A percentile compares a stretch with the other conserved stretches of the same genome.
These are phyloP conservation scores for Fusarium palustre DNA, from an alignment of 2,329 filamentous ascomycete species.

Conservation along the genomic window DNA sequence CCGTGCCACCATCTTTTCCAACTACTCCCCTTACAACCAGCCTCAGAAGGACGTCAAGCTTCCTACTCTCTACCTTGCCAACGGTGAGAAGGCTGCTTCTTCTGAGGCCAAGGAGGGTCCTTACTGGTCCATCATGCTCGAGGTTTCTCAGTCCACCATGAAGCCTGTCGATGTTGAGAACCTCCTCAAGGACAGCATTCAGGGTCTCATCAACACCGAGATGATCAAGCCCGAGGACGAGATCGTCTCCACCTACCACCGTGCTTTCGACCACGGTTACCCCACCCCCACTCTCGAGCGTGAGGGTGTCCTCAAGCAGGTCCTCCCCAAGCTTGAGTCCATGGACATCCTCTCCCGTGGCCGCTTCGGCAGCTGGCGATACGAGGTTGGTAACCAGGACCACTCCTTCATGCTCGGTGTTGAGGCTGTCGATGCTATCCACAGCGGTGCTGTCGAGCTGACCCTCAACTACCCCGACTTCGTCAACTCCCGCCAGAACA, in stretches of 20 bases:
- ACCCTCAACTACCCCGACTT: conserved; percentile 98
- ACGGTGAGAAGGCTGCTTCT: conserved; percentile 83
- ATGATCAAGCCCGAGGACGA: conserved; percentile 93
- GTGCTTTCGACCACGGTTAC: conserved; percentile 98
- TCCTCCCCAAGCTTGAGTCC: conserved; percentile 91
- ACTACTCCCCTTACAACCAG: conserved; percentile 99
- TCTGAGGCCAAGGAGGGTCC: conserved; percentile 84
- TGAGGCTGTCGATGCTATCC: conserved; percentile 90
- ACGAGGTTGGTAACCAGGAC: conserved; percentile 97
- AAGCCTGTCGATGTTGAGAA: conserved; percentile 92
- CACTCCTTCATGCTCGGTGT: conserved; percentile 98
- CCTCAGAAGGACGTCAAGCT: conserved; percentile 85
- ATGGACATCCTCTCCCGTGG: conserved; percentile 95
- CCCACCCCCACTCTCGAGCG: conserved; percentile 95
- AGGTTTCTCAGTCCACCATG: conserved; percentile 94
- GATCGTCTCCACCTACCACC: conserved; percentile 98
- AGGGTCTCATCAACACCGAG: conserved; percentile 96
- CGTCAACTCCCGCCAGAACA: conserved; percentile 82
- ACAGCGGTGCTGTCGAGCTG: conserved; percentile 89
- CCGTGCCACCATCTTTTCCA: conserved; percentile 99
- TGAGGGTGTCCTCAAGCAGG: conserved; percentile 91
- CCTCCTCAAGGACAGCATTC: conserved; percentile 89
- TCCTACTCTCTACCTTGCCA: conserved; percentile 83
- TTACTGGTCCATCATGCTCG: conserved; percentile 99
- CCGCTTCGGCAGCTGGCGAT: conserved; percentile 97